These are phyloP conservation scores for Entomortierella chlamydospora DNA, from an alignment of 192 early-diverging fungal species.

Conservation along the genomic window DNA sequence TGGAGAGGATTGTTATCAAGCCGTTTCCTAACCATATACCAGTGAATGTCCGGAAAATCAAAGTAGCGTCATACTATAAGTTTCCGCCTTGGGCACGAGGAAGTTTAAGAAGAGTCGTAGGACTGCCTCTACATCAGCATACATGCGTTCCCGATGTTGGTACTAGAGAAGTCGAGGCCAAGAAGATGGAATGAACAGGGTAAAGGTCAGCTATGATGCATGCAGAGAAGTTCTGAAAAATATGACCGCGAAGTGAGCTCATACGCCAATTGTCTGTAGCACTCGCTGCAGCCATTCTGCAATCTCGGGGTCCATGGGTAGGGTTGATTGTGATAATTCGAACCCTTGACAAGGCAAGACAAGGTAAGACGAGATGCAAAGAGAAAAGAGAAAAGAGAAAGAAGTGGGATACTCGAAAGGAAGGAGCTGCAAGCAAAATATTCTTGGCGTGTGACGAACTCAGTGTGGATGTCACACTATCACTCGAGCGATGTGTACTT, in stretches of 20 bases:
- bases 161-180: constrained; percentile 62
- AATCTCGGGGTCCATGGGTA: constrained; percentile 48
- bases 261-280: constrained; percentile 46
- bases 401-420: too few species aligned
- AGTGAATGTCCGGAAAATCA: background rate
- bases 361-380: too few species aligned
- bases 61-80: constrained; percentile 66
- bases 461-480: too few species aligned
- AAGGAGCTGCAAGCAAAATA: too few species aligned
- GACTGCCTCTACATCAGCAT: constrained; percentile 73
- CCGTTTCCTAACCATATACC: background rate
- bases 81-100: constrained; percentile 71
- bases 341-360: background rate
- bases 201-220: background rate
- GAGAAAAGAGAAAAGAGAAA: too few species aligned
- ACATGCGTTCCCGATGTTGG: constrained; percentile 67
- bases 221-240: background rate
- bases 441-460: too few species aligned
- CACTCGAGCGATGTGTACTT: too few species aligned
- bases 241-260: background rate
- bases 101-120: constrained; percentile 67
- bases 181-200: constrained; percentile 1
- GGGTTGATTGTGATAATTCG: background rate
- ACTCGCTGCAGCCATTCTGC: constrained; percentile 48
- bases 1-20: background rate